A percentile compares a stretch with the other conserved stretches of the same genome.
Evolutionary conservation across 2,329 filamentous ascomycete species (phyloP).

Genomic region (Pseudophaeomoniella oleicola): DNA sequence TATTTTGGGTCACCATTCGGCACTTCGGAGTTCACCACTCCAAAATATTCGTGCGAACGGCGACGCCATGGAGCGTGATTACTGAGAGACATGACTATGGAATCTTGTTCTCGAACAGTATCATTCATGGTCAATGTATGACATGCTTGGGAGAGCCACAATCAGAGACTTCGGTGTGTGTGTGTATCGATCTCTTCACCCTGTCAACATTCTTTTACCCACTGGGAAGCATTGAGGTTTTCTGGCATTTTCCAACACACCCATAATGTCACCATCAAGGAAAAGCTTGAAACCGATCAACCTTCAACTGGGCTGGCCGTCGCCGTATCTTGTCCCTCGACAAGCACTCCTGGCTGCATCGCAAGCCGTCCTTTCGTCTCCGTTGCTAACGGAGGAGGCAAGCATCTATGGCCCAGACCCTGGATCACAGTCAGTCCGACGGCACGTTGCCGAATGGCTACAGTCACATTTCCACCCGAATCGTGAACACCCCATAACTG

Average conservation of each 20-base stretch:
- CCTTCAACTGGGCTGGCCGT: slow-evolving; percentile 31
- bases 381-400: slow-evolving; percentile 43
- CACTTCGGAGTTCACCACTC: no score
- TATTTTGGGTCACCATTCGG: no score
- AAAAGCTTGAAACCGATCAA: slow-evolving; percentile 21
- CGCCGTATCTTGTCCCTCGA: slow-evolving; percentile 49
- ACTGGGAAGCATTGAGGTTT: no score
- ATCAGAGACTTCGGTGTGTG: slow-evolving; percentile 4
- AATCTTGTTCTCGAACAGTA: no score
- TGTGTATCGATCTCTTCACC: not conserved
- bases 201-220: not conserved
- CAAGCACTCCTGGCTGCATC: slow-evolving; percentile 47
- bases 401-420: slow-evolving; percentile 68
- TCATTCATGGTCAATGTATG: no score
- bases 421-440: slow-evolving; percentile 56
- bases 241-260: no score
- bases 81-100: no score
- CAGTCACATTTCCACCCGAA: slow-evolving; percentile 43
- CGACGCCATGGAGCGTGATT: no score
- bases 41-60: no score
- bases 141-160: not conserved
- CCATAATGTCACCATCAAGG: slow-evolving; percentile 3
- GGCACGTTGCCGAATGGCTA: slow-evolving; percentile 58
- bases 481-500: slow-evolving; percentile 22
- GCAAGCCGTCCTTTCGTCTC: slow-evolving; percentile 45